A percentile compares a stretch with the other conserved stretches of the same genome.
Conservation (phyloP, 23 red algal genomes). For the Cyanidiococcus yangmingshanensis region DNA sequence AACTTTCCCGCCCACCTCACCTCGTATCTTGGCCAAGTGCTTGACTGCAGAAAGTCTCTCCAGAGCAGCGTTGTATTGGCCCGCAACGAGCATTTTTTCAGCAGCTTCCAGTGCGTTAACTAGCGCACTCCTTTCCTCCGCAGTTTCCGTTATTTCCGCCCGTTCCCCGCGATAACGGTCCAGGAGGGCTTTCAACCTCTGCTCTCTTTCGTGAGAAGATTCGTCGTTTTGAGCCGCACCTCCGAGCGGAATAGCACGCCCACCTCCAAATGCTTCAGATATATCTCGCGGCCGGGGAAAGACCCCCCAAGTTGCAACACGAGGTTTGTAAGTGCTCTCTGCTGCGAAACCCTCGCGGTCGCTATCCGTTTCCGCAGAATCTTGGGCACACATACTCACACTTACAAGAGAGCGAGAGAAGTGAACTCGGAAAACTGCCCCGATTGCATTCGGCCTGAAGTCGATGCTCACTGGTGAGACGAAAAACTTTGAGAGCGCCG, state of each 20-base stretch:
- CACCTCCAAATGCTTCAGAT: conserved; percentile 60
- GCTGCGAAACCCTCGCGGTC: too few relatives aligned
- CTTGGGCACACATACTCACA: too few relatives aligned
- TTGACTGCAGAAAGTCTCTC: not conserved
- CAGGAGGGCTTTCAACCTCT: not conserved
- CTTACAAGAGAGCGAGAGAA: too few relatives aligned
- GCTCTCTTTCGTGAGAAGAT: not conserved
- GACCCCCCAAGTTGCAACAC: conserved; percentile 82
- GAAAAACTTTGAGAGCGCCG: too few relatives aligned
- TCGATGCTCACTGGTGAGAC: too few relatives aligned
- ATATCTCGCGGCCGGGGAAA: conserved; percentile 77
- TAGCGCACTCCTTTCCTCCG: not conserved
- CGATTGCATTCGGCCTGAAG: too few relatives aligned
- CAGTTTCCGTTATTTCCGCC: not conserved
- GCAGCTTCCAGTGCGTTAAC: not conserved
- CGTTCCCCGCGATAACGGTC: not conserved
- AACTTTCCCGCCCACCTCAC: not conserved
- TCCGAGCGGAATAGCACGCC: conserved; percentile 37
- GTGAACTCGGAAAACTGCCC: too few relatives aligned
- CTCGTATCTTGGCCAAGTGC: not conserved
- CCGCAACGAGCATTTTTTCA: not conserved
- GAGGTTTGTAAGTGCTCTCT: conserved; percentile 78
- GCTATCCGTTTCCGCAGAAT: too few relatives aligned
- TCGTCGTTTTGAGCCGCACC: conserved; percentile 6
- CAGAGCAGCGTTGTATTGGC: not conserved